Evolutionary conservation across 495 filamentous ascomycete genomes (phyloP).

Genomic region (Penicillium odoratum): DNA sequence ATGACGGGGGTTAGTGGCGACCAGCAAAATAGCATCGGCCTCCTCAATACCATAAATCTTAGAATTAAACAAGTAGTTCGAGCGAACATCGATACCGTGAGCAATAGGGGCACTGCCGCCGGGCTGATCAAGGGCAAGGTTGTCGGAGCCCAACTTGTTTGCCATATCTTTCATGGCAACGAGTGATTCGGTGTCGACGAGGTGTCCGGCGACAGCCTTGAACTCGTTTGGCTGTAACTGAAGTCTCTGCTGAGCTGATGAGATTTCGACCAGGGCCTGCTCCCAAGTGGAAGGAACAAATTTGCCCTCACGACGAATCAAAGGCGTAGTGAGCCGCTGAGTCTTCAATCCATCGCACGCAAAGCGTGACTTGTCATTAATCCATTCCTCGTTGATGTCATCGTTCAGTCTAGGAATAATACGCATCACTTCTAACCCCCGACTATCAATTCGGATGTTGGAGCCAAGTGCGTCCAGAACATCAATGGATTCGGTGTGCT

Average conservation of each 20-base stretch:
- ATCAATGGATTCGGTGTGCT: conserved; percentile 90
- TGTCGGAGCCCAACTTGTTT: conserved; percentile 94
- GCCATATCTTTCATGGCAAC: conserved; percentile 96
- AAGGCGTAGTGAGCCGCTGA: conserved; percentile 86
- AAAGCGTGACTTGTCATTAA: conserved; percentile 96
- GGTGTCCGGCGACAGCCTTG: conserved; percentile 89
- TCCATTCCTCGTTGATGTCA: conserved; percentile 99
- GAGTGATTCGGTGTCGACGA: conserved; percentile 86
- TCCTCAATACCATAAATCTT: conserved; percentile 91
- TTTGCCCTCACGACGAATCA: conserved; percentile 82
- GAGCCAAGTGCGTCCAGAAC: conserved; percentile 91
- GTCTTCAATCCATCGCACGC: conserved; percentile 97
- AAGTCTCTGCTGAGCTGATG: conserved; percentile 69
- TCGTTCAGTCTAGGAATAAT: conserved; percentile 91
- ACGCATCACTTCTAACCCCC: conserved; percentile 96
- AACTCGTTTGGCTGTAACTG: conserved; percentile 87
- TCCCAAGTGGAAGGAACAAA: conserved; percentile 94
- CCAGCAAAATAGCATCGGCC: conserved; percentile 85
- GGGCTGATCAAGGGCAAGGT: conserved; percentile 89
- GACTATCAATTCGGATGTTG: conserved; percentile 87
- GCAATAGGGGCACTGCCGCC: conserved; percentile 78
- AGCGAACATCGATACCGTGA: conserved; percentile 90
- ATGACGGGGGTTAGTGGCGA: conserved; percentile 91
- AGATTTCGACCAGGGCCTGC: conserved; percentile 84
- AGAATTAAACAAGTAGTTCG: conserved; percentile 96